Evolutionary conservation across 1,139 yeast species (phyloP).

Genomic region (Candida sp.): DNA sequence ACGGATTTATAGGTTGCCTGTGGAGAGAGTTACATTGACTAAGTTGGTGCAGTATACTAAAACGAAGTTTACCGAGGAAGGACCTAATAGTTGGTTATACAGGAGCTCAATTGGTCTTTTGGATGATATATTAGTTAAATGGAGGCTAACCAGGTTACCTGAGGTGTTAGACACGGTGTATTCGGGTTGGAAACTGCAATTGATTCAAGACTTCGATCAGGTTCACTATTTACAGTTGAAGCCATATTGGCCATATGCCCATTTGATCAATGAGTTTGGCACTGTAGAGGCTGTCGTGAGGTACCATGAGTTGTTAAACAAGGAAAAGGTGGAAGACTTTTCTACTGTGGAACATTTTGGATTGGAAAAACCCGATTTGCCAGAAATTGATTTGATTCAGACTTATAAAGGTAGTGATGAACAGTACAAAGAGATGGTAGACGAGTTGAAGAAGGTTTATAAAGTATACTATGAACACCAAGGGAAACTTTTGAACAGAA

Average conservation of each 20-base stretch:
- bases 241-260: constrained; percentile 33
- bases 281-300: constrained; percentile 9
- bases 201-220: constrained; percentile 20
- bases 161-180: constrained; percentile 25
- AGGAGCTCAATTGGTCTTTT: constrained; percentile 10
- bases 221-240: constrained; percentile 19
- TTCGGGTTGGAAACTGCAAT: constrained; percentile 14
- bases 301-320: constrained; percentile 10
- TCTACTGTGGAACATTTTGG: constrained; percentile 12
- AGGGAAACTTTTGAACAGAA: constrained; percentile 14
- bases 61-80: not conserved
- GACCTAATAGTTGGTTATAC: constrained; percentile 11
- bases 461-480: constrained; percentile 18
- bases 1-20: constrained; percentile 7
- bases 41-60: not conserved
- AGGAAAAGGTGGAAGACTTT: constrained; percentile 10
- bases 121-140: constrained; percentile 26
- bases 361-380: not conserved
- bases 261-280: constrained; percentile 30
- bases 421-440: constrained; percentile 4
- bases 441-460: constrained; percentile 16
- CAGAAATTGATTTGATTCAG: constrained; percentile 3
- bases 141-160: constrained; percentile 21
- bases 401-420: constrained; percentile 1
- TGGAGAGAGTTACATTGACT: constrained; percentile 3